Base-by-base conservation (phyloP, 208 protist species). In the Acanthamoeba sp. region DNA sequence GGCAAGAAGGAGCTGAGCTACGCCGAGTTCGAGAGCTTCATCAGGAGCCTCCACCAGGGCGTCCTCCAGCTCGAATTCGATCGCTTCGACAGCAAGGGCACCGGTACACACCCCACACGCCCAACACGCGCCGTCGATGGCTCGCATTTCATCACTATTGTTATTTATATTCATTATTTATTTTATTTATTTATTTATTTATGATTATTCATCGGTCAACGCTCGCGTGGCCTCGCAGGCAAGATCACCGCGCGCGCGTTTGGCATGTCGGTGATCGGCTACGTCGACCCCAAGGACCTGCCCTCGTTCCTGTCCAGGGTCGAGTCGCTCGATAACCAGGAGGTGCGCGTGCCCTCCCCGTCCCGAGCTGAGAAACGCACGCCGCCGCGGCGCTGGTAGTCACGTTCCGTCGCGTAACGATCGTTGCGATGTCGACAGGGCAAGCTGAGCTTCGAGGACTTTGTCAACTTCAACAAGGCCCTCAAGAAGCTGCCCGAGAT, bases 401-500 rank as follows among this genome's bases (percentile, higher is more conserved):
- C n/a, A n/a, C n/a, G n/a, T n/a, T n/a, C n/a, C n/a, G n/a, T n/a
- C n/a, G n/a, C n/a, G n/a, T n/a, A n/a, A n/a, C n/a, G n/a, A n/a
- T n/a, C n/a, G 18, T 59, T 59, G 55, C 9, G 22, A n/a, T 59
- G 10, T 48, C 45, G 45, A 48, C 66, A 76, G 66, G 29, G 18
- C 66, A n/a, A 76, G 66, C 18, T 76, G 18, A 85, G 20, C 4
- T 59, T 59, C 18, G 42, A 45, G 36, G 76, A 85, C 10, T 85
- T 85, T 36, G 45, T 85, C 42, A 27, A 57, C 76, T 85, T 85
- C 76, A 45, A 85, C 36, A 45, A 22, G 22, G 76, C 76, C 20
- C 76, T 85, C 22, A 57, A 85, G n/a, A 85, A 85, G 76, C 45
- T 85, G 38, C 42, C 18, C 38, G 76, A 85, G 76, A 85, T 85